A percentile compares a stretch with the other conserved stretches of the same genome.
Evolutionary conservation across 345 rosid species (phyloP).

Genomic region (Angophora floribunda): DNA sequence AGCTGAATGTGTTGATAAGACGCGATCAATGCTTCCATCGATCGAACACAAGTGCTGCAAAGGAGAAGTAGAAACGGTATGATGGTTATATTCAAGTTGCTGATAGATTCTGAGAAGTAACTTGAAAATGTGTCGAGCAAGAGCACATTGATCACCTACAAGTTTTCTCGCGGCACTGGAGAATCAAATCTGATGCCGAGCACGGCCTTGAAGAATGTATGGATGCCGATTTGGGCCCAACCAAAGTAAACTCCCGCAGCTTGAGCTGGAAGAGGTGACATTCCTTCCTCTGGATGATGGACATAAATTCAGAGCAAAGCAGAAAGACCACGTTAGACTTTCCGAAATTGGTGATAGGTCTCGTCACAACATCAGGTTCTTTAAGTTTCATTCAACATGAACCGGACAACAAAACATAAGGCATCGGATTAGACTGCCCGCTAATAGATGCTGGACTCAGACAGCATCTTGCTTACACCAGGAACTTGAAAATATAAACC

Average conservation of each 20-base stretch:
- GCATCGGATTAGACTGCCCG: neutral
- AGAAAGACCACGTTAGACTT: neutral
- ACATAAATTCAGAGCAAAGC: neutral
- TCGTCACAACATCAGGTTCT: neutral
- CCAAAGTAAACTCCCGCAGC: conserved; percentile 23
- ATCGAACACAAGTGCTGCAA: conserved; percentile 13
- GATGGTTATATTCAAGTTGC: neutral
- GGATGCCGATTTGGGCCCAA: conserved; percentile 11
- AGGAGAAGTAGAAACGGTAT: neutral
- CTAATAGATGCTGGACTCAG: neutral
- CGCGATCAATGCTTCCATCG: neutral
- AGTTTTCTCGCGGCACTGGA: neutral
- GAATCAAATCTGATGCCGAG: conserved; percentile 7
- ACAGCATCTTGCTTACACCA: neutral
- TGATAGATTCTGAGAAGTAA: neutral
- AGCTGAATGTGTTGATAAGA: conserved; percentile 8
- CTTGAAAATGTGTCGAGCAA: neutral
- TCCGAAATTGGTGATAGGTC: neutral
- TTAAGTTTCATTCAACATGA: neutral
- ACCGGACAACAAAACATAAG: neutral
- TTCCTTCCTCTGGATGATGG: neutral
- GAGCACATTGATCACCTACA: neutral
- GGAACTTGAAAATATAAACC: neutral
- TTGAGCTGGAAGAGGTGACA: conserved; percentile 13
- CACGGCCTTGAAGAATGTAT: conserved; percentile 9